A percentile compares a stretch with the other conserved stretches of the same genome.
These are phyloP conservation scores for Forsythia suspensa DNA, from an alignment of 257 asterid genomes.

Conservation along the genomic window DNA sequence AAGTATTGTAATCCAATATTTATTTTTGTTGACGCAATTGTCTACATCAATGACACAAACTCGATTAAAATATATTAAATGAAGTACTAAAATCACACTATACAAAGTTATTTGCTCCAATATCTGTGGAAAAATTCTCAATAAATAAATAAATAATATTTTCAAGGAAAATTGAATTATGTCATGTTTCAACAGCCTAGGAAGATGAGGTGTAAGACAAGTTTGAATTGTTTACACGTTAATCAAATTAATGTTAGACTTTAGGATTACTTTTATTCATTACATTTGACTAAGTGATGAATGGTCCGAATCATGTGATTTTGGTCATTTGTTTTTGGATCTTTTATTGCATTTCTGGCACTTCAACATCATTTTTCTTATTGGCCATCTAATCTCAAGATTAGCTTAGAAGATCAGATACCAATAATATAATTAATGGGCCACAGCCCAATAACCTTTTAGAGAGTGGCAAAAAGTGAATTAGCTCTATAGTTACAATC, in stretches of 20 bases:
- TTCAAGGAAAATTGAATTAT: not conserved
- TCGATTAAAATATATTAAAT: no score
- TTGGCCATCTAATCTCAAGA: constrained; percentile 6
- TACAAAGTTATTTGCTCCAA: no score
- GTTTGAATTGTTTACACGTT: not conserved
- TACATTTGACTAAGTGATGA: not conserved
- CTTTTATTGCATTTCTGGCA: constrained; percentile 10
- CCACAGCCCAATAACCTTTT: constrained; percentile 7
- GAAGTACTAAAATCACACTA: no score
- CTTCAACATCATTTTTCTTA: not conserved
- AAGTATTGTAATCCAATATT: no score
- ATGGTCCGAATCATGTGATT: constrained; percentile 28
- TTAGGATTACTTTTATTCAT: not conserved
- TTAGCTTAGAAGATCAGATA: constrained; percentile 36
- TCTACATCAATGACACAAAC: no score
- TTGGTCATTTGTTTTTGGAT: constrained; percentile 13
- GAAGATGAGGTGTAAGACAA: not conserved
- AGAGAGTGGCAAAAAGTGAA: constrained; percentile 1
- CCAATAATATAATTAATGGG: constrained; percentile 9
- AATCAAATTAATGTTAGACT: constrained; percentile 5
- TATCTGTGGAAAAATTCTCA: not conserved
- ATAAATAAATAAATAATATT: no score
- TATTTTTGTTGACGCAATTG: no score
- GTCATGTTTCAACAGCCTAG: not conserved
- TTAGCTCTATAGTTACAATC: constrained; percentile 15